Base-by-base conservation (phyloP, 2,329 filamentous ascomycete species). In the Diaporthe citrichinensis region DNA sequence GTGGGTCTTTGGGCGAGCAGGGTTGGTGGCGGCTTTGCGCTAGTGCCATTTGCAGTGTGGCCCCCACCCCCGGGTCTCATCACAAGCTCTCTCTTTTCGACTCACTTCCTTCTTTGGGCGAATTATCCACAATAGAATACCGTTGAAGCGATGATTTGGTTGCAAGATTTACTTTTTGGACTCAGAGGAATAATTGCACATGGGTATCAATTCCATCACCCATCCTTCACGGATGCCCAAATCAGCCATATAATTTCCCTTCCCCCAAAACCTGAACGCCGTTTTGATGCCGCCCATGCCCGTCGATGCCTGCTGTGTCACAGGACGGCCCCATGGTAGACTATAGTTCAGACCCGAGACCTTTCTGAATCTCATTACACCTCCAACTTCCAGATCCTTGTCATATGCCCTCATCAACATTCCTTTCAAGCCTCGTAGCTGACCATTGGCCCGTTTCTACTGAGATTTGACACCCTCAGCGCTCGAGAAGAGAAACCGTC, bases 401-500 rank as follows among this genome's bases (percentile, higher is more conserved):
- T 25, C 20, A 28, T 23, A 55, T 5, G 39, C 23, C 62, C n/a
- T 7, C 44, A 28, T 3, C 2, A 34, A 28, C 10, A 36, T n/a
- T 25, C 10, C 44, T 49, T n/a, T 17, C 41, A 6, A n/a, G 5
- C 4, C 25, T 25, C 23, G 4, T 68, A 25, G 28, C 39, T 20
- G 14, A 17, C 6, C 17, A 9, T 39, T 39, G 2, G 44, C 31
- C 4, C 20, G 31, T 15, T 28, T 2, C 23, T 9, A 0, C 1
- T 10, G 36, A 41, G 49, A 20, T n/a, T 20, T 14, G 14, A 57
- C 34, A 44, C 17, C 25, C 20, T 72, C 51, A 58, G n/a, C 62
- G 55, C 34, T 77, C 72, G 23, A 77, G 76, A 25, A 77, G 57
- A 6, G 67, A 72, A 14, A 77, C 76, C 14, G 39, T 73, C 76